Conservation (phyloP, 139 green algal genomes). For the Micractinium conductrix region DNA sequence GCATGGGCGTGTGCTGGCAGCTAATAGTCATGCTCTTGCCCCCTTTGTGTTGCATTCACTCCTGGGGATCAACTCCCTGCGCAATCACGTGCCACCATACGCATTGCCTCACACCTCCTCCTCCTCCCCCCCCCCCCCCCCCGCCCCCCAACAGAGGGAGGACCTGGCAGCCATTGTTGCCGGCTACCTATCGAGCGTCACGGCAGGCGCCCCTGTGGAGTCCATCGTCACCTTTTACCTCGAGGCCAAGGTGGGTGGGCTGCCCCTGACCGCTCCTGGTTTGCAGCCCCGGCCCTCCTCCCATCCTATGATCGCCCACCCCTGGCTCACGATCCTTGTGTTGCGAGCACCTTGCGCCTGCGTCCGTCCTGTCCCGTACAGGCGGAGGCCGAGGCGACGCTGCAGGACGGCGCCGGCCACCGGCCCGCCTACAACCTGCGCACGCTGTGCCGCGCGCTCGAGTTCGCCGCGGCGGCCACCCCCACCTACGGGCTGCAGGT, state of each 20-base stretch:
- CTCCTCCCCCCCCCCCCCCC: no score
- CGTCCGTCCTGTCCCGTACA: slow-evolving; percentile 35
- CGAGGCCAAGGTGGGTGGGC: slow-evolving; percentile 75
- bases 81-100: neutral
- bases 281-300: no score
- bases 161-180: slow-evolving; percentile 87
- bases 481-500: slow-evolving; percentile 87
- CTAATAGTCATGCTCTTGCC: no score
- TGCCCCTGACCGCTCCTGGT: no score
- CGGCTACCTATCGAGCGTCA: slow-evolving; percentile 71
- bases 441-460: slow-evolving; percentile 90
- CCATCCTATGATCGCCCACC: no score
- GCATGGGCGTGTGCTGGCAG: no score
- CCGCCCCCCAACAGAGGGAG: slow-evolving; percentile 40
- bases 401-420: slow-evolving; percentile 87
- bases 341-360: no score
- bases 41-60: no score
- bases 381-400: slow-evolving; percentile 56
- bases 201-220: slow-evolving; percentile 66
- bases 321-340: no score
- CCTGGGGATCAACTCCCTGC: no score
- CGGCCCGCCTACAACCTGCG: slow-evolving; percentile 93
- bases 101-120: neutral
- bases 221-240: slow-evolving; percentile 95
- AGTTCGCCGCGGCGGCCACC: slow-evolving; percentile 79